These are phyloP conservation scores for Juncus effusus DNA, from an alignment of 176 grass and related monocot genomes.

Conservation along the genomic window DNA sequence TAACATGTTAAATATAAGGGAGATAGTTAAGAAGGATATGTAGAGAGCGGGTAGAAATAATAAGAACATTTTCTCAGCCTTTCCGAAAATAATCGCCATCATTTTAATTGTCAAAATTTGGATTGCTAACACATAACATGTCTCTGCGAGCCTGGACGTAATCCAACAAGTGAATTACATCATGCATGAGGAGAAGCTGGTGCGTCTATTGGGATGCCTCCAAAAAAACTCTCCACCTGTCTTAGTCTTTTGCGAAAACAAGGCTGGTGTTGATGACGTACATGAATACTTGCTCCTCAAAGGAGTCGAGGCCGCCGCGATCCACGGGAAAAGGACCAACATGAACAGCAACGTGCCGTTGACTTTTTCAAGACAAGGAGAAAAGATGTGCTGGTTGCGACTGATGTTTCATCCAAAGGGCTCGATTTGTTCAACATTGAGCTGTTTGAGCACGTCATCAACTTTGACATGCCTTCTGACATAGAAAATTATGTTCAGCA, in stretches of 20 bases:
- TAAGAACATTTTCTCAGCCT: too few species aligned
- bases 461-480: conserved; percentile 89
- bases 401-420: conserved; percentile 90
- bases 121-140: neutral
- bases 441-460: conserved; percentile 98
- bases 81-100: too few species aligned
- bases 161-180: conserved; percentile 98
- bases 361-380: conserved; percentile 64
- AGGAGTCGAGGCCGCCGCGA: conserved; percentile 79
- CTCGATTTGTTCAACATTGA: conserved; percentile 92
- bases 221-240: conserved; percentile 88
- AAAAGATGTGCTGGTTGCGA: conserved; percentile 86
- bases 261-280: conserved; percentile 77
- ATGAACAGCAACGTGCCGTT: conserved; percentile 77
- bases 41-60: too few species aligned
- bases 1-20: too few species aligned
- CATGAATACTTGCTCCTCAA: conserved; percentile 96
- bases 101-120: too few species aligned
- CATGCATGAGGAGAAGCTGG: conserved; percentile 84
- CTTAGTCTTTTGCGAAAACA: conserved; percentile 89
- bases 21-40: too few species aligned
- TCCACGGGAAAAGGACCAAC: conserved; percentile 92
- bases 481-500: conserved; percentile 94
- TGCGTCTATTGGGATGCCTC: conserved; percentile 86
- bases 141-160: conserved; percentile 88